Conservation (phyloP, 1,284 basidiomycete genomes). For the Ustilago cynodontis region DNA sequence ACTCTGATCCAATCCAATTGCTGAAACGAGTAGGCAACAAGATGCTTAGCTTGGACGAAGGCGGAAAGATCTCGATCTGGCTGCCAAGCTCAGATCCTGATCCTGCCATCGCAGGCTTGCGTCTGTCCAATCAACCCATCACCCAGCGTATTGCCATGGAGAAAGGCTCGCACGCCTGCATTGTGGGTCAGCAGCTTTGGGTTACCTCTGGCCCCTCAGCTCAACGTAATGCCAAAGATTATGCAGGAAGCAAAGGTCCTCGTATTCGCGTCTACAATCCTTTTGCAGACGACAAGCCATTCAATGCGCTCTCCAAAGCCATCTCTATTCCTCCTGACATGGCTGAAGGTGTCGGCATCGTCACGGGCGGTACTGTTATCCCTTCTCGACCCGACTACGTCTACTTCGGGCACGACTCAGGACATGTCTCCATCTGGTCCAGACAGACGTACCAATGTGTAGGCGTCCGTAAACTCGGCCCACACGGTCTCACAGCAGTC, state of each 20-base stretch:
- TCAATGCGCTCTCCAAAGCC: conserved; percentile 63
- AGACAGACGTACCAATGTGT: conserved; percentile 49
- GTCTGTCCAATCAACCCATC: conserved; percentile 55
- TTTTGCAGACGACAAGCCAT: conserved; percentile 62
- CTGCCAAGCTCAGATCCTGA: conserved; percentile 39
- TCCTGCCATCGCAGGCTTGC: conserved; percentile 32
- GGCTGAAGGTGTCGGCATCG: conserved; percentile 79
- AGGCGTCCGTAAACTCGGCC: conserved; percentile 44
- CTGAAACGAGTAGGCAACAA: conserved; percentile 56
- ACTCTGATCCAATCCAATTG: conserved; percentile 57
- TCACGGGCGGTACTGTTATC: conserved; percentile 83
- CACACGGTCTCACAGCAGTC: conserved; percentile 59
- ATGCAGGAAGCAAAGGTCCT: conserved; percentile 37
- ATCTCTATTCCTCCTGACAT: conserved; percentile 71
- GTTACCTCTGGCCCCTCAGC: conserved; percentile 42
- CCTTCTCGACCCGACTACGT: conserved; percentile 78
- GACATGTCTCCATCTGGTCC: conserved; percentile 72
- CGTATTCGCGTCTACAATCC: conserved; percentile 66
- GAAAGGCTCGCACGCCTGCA: conserved; percentile 49
- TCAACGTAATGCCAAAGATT: conserved; percentile 28
- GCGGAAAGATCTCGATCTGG: conserved; percentile 67
- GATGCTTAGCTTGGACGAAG: conserved; percentile 65
- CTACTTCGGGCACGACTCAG: conserved; percentile 94
- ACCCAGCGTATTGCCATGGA: conserved; percentile 65
- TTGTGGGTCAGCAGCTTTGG: conserved; percentile 66